These are phyloP conservation scores for Penicillium mononematosum DNA, from an alignment of 495 filamentous ascomycete genomes.

Conservation along the genomic window DNA sequence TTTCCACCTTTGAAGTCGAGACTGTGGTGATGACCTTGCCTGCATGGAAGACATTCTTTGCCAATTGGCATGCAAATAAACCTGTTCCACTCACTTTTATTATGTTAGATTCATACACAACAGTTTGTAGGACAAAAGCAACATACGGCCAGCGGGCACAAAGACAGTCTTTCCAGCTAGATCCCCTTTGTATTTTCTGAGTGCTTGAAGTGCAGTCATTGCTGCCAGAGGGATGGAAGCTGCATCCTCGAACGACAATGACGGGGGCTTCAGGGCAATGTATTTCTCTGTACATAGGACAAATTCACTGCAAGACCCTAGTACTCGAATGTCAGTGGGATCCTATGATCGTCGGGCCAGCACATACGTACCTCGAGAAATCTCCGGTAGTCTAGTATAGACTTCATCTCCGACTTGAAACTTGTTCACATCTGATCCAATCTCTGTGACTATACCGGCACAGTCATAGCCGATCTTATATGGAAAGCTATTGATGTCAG, in stretches of 20 bases:
- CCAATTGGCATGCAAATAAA: conserved; percentile 45
- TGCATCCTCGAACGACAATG: conserved; percentile 38
- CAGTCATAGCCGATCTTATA: conserved; percentile 42
- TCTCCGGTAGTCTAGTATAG: conserved; percentile 33
- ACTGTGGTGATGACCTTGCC: conserved; percentile 51
- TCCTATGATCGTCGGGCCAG: background rate
- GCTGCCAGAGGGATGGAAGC: conserved; percentile 37
- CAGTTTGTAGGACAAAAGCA: background rate
- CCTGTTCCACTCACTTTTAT: conserved; percentile 49
- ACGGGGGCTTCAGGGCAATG: conserved; percentile 38
- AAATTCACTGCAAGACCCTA: conserved; percentile 37
- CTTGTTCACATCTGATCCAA: conserved; percentile 38
- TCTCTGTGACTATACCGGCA: conserved; percentile 44
- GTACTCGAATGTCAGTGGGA: background rate
- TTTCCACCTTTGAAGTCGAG: conserved; percentile 48
- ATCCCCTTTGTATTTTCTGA: conserved; percentile 37
- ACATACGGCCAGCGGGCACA: conserved; percentile 44
- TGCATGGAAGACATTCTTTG: conserved; percentile 52
- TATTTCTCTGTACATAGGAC: conserved; percentile 31
- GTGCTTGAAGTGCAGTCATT: conserved; percentile 43
- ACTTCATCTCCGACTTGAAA: conserved; percentile 51
- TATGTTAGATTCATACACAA: background rate
- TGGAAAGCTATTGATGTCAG: conserved; percentile 28
- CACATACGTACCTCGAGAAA: conserved; percentile 16
- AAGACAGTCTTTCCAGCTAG: conserved; percentile 53